These are phyloP conservation scores for Posidonia oceanica DNA, from an alignment of 116 monocot species.

Conservation along the genomic window DNA sequence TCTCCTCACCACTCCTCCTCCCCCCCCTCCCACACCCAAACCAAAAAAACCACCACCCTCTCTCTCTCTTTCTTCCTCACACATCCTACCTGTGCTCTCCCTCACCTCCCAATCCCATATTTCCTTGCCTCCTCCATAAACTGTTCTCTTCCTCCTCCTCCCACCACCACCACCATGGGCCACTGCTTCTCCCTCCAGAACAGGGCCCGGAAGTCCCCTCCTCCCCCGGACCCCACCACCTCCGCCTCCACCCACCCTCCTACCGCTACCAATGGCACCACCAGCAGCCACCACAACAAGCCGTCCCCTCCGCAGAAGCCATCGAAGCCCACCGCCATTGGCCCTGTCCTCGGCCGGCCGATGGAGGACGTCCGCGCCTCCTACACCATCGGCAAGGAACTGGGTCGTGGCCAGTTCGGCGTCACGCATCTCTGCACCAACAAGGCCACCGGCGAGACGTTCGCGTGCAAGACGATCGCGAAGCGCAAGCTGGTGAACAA, in stretches of 20 bases:
- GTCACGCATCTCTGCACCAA: slow-evolving; percentile 38
- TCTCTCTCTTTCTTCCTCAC: background rate
- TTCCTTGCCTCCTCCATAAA: background rate
- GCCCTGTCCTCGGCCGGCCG: slow-evolving; percentile 36
- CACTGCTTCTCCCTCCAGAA: slow-evolving; percentile 20
- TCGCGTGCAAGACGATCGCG: slow-evolving; percentile 55
- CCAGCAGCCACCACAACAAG: slow-evolving; percentile 9
- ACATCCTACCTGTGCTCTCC: background rate
- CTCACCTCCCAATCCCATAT: background rate
- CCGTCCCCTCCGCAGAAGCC: background rate
- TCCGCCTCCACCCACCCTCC: slow-evolving; percentile 13
- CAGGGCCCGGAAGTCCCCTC: slow-evolving; percentile 4
- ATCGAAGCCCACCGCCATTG: slow-evolving; percentile 7
- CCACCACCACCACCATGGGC: slow-evolving; percentile 16
- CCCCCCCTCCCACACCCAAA: background rate
- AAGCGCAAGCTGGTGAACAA: slow-evolving; percentile 36
- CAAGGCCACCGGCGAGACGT: slow-evolving; percentile 21
- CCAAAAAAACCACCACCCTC: background rate
- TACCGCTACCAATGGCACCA: slow-evolving; percentile 14
- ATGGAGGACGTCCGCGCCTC: slow-evolving; percentile 30
- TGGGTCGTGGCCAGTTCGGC: slow-evolving; percentile 46
- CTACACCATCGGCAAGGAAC: slow-evolving; percentile 41
- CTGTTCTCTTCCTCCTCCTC: background rate
- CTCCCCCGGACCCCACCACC: slow-evolving; percentile 2
- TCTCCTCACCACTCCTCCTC: slow-evolving; percentile 6